Base-by-base conservation (phyloP, 306 rosid genomes). In the Geum urbanum region DNA sequence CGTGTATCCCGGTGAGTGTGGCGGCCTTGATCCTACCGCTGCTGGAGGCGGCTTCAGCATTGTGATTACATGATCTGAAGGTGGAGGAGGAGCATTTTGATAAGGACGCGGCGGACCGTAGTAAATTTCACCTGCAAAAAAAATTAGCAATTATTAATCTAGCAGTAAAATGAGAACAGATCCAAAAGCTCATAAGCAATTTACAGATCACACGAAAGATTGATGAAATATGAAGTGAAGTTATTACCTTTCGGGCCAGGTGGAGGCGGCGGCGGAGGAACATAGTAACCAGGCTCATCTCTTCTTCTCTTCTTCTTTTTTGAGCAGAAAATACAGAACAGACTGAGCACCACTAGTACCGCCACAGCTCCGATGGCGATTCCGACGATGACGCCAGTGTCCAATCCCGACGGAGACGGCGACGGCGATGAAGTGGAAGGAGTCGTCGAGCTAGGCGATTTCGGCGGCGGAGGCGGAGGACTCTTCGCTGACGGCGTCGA, bases 301-400 rank as follows among this genome's bases (percentile, higher is more conserved):
- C 77, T 77, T 57, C 89, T 87, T 59, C 91, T 88, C 83, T 82
- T 86, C 81, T 84, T 92, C 86, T 86, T 91, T 85, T 83, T 95
- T 14, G 79, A 66, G 39, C 87, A 76, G 68, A 86, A 91, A 27
- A 95, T 56, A 77, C 86, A 89, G 27, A 78, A 70, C 54, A 89
- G 10, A 72, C 86, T 86, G 45, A 95, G 37, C 50, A 91, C 80
- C 44, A 83, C 53, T 18, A 95, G 69, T 32, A 95, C 18, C 56
- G 81, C 91, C 24, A 87, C 89, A 0, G 85, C 99, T 7, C 91
- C 95, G 0, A 83, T 70, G 51, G 92, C 95, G 44, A 89, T 81
- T 55, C 96, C 99, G 3, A 88, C 86, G 5, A 89, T 82, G 1
- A 82, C 80, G 4, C 91, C 91, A 2, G 88, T 81, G 0, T 90